Evolutionary conservation across 345 rosid genomes (phyloP), one percentile per base, ranked within the genome.

Genomic region (Bretschneidera sinensis): DNA sequence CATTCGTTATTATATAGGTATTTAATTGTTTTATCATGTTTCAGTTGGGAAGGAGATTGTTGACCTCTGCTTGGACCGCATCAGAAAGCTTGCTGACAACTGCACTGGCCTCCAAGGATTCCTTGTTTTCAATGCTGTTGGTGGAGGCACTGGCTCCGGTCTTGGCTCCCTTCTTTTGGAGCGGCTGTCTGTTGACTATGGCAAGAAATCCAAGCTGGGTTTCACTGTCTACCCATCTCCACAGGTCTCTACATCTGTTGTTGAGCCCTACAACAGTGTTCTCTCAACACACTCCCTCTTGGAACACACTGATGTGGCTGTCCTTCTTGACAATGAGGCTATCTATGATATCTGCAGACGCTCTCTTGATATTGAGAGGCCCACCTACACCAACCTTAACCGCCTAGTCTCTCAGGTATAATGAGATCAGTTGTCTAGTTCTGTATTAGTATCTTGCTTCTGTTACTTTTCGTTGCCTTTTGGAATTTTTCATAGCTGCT

Each of bases 141-240:
- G n/a, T n/a, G n/a, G n/a, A n/a, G n/a, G n/a, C n/a, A n/a, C n/a
- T n/a, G n/a, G n/a, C n/a, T n/a, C n/a, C n/a, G n/a, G n/a, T n/a
- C n/a, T n/a, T n/a, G n/a, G n/a, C n/a, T n/a, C n/a, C n/a, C n/a
- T n/a, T n/a, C n/a, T n/a, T n/a, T n/a, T n/a, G n/a, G n/a, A n/a
- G n/a, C n/a, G n/a, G n/a, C n/a, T n/a, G n/a, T n/a, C n/a, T n/a
- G n/a, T n/a, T n/a, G n/a, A n/a, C n/a, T n/a, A n/a, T n/a, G n/a
- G n/a, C n/a, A n/a, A n/a, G n/a, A n/a, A n/a, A n/a, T n/a, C n/a
- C n/a, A n/a, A n/a, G n/a, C n/a, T n/a, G n/a, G 91, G 91, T 19
- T 86, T 86, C 78, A 86, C 89, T 25, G 89, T 86, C 9, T 86
- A 83, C 59, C 92, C 92, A 13, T 86, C 92, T 23, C 92, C 92